These are phyloP conservation scores for Kandelia obovata DNA, from an alignment of 345 rosid genomes.

Conservation along the genomic window DNA sequence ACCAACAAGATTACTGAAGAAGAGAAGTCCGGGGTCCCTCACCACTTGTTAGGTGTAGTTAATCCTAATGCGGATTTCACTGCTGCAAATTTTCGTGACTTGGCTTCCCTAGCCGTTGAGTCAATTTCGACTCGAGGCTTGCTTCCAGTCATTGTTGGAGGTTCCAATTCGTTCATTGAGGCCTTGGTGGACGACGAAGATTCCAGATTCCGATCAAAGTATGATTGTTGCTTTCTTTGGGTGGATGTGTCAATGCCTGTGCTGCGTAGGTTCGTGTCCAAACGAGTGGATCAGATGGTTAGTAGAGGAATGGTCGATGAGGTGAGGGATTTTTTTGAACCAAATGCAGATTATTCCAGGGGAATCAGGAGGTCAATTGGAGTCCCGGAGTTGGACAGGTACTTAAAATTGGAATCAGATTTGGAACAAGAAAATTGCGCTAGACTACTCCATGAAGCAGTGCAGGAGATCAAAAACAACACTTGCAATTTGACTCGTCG, in stretches of 20 bases:
- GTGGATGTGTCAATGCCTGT: conserved; percentile 64
- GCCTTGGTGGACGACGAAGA: conserved; percentile 45
- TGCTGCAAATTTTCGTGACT: conserved; percentile 38
- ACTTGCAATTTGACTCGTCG: conserved; percentile 49
- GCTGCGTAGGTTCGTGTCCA: conserved; percentile 37
- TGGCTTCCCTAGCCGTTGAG: conserved; percentile 41
- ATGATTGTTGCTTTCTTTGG: conserved; percentile 71
- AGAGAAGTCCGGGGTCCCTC: conserved; percentile 62
- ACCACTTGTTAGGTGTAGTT: conserved; percentile 63
- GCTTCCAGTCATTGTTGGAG: conserved; percentile 74
- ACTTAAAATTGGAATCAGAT: conserved; percentile 43
- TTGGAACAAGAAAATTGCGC: conserved; percentile 21
- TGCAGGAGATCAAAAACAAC: conserved; percentile 50
- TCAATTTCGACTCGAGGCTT: conserved; percentile 45
- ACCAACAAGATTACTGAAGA: conserved; percentile 62
- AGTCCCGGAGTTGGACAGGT: conserved; percentile 60
- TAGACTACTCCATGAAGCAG: conserved; percentile 43
- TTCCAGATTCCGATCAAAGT: conserved; percentile 30
- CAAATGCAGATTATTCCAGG: conserved; percentile 27
- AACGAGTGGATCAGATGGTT: conserved; percentile 75
- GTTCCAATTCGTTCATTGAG: conserved; percentile 73
- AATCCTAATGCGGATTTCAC: conserved; percentile 48
- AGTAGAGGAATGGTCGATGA: conserved; percentile 65
- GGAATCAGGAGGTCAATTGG: conserved; percentile 71
- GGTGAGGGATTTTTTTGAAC: conserved; percentile 45